A percentile compares a stretch with the other conserved stretches of the same genome.
These are phyloP conservation scores for Penicillium expansum DNA, from an alignment of 2,329 filamentous ascomycete species.

Conservation along the genomic window DNA sequence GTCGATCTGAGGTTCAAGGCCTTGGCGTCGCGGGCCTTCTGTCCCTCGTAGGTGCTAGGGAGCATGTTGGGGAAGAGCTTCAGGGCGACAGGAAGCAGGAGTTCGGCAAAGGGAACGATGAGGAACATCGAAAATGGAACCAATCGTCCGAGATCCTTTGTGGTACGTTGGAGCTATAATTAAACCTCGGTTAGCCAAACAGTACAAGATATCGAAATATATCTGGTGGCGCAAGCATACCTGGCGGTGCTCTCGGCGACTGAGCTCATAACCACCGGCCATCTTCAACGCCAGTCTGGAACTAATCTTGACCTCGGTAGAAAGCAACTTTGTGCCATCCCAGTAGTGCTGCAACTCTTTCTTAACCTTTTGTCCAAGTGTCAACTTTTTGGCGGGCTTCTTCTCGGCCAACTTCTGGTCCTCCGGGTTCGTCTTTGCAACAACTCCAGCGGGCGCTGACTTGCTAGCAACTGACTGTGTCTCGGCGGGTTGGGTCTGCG, in stretches of 20 bases:
- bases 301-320: slow-evolving; percentile 89
- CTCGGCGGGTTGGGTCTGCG: slow-evolving; percentile 7
- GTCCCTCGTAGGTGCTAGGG: slow-evolving; percentile 92
- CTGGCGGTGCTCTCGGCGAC: slow-evolving; percentile 86
- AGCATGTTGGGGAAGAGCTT: slow-evolving; percentile 97
- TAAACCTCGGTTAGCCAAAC: slow-evolving; percentile 13
- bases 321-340: slow-evolving; percentile 95
- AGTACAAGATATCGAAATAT: neutral
- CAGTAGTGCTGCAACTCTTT: slow-evolving; percentile 93
- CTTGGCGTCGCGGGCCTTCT: slow-evolving; percentile 87
- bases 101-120: slow-evolving; percentile 92
- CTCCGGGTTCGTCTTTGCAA: slow-evolving; percentile 54
- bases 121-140: slow-evolving; percentile 97
- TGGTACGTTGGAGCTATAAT: slow-evolving; percentile 72
- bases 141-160: slow-evolving; percentile 86
- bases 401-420: slow-evolving; percentile 61
- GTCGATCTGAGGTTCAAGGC: slow-evolving; percentile 76
- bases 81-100: slow-evolving; percentile 84
- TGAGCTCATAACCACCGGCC: slow-evolving; percentile 96
- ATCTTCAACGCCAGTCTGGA: slow-evolving; percentile 90
- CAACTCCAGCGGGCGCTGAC: slow-evolving; percentile 59
- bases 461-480: slow-evolving; percentile 42
- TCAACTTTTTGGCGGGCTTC: slow-evolving; percentile 81
- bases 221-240: slow-evolving; percentile 35
- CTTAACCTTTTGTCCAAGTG: slow-evolving; percentile 87